Evolutionary conservation across 2,329 filamentous ascomycete species (phyloP).

Genomic region (Lasiodiplodia sp.): DNA sequence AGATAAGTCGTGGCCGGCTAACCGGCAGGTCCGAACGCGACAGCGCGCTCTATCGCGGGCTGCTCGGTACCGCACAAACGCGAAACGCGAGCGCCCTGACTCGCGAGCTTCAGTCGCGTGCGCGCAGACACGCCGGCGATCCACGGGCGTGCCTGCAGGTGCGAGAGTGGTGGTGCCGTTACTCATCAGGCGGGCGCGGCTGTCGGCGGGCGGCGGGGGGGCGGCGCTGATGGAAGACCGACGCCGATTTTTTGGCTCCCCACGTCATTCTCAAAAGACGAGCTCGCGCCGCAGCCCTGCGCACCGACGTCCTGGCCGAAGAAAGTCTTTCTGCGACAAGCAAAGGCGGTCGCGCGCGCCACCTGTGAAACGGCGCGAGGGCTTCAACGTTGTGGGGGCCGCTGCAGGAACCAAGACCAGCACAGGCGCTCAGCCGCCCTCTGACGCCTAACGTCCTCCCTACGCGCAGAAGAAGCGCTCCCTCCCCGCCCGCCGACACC

Average conservation of each 20-base stretch:
- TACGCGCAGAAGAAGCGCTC: constrained; percentile 2
- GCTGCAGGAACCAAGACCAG: constrained; percentile 13
- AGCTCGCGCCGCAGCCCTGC: constrained; percentile 13
- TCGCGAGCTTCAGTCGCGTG: not conserved
- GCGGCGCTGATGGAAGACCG: not conserved
- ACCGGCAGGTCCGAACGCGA: not conserved
- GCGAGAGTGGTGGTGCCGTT: not conserved
- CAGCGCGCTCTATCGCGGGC: not conserved
- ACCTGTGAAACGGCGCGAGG: constrained; percentile 19
- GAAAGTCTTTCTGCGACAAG: constrained; percentile 6
- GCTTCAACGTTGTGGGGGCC: constrained; percentile 23
- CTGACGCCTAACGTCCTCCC: constrained; percentile 12
- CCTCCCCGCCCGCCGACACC: not conserved
- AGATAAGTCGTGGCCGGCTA: not conserved
- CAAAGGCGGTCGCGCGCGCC: constrained; percentile 18
- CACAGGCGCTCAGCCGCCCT: not conserved
- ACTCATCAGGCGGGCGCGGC: not conserved
- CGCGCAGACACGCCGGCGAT: not conserved
- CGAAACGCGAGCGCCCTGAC: not conserved
- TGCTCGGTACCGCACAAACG: not conserved
- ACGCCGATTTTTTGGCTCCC: constrained; percentile 7
- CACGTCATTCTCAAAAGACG: constrained; percentile 20
- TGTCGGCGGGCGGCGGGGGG: not conserved
- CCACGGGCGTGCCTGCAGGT: not conserved
- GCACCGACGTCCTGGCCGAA: constrained; percentile 10